phyloP scores from a whole-genome alignment of 2,329 filamentous ascomycete genomes.

The Hypoxylon sp. region DNA sequence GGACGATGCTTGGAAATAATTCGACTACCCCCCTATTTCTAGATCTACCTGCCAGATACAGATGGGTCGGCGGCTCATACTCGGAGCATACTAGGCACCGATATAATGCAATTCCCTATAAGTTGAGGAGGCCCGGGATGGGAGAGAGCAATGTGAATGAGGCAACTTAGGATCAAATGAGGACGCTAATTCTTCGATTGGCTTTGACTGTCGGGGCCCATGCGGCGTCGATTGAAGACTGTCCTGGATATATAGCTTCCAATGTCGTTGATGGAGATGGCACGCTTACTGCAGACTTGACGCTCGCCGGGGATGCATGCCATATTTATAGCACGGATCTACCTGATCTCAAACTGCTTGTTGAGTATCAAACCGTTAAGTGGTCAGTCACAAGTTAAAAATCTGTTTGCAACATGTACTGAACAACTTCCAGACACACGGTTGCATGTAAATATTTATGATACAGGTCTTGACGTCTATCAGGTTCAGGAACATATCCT shows the following conservation, averaged over 20 bases:
- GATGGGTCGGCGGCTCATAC: not conserved
- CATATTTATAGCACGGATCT: constrained; percentile 45
- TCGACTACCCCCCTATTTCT: constrained; percentile 1
- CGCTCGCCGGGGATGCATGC: constrained; percentile 42
- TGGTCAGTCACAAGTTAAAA: not conserved
- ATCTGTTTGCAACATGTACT: constrained; percentile 1
- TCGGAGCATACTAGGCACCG: constrained; percentile 8
- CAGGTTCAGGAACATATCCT: constrained; percentile 47
- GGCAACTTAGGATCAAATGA: constrained; percentile 26
- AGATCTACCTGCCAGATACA: constrained; percentile 15
- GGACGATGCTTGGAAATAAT: not conserved
- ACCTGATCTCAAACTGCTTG: constrained; percentile 43
- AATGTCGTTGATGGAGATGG: constrained; percentile 41
- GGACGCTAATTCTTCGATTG: constrained; percentile 16
- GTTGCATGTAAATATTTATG: constrained; percentile 46
- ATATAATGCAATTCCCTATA: constrained; percentile 9
- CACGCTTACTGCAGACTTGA: constrained; percentile 44
- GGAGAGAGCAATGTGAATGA: not conserved
- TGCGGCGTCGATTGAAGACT: constrained; percentile 40
- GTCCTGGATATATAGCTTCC: constrained; percentile 47
- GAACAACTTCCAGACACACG: constrained; percentile 32
- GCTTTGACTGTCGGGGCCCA: constrained; percentile 22
- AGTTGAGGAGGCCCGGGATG: not conserved
- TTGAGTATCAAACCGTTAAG: constrained; percentile 47
- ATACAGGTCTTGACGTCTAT: constrained; percentile 44